These are phyloP conservation scores for Gossypium mustelinum DNA, from an alignment of 345 rosid species.

Conservation along the genomic window DNA sequence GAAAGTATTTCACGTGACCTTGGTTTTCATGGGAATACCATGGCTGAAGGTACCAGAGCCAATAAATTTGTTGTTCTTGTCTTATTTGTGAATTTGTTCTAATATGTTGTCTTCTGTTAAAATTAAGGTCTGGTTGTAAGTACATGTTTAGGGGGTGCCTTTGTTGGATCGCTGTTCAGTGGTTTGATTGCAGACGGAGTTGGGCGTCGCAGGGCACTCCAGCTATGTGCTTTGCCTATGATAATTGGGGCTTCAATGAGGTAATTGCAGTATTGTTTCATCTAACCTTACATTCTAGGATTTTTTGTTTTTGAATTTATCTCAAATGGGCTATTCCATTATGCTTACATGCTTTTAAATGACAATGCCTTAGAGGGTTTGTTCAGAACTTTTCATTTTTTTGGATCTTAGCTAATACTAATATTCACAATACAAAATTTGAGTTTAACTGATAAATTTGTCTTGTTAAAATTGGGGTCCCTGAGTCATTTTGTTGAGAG, in stretches of 20 bases:
- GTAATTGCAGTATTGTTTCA: background rate
- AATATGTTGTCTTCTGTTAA: background rate
- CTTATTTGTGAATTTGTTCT: background rate
- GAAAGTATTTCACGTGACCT: conserved; percentile 89
- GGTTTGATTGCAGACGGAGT: background rate
- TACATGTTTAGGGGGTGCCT: background rate
- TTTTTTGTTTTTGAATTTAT: background rate
- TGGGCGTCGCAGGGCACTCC: background rate
- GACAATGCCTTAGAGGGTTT: background rate
- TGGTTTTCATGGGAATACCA: conserved; percentile 72
- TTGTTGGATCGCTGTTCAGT: background rate
- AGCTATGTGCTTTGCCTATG: background rate
- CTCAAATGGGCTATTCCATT: background rate
- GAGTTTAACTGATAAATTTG: background rate
- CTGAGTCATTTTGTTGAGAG: background rate
- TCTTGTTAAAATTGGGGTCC: background rate
- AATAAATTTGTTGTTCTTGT: conserved; percentile 12
- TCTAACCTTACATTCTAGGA: background rate
- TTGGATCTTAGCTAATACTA: background rate
- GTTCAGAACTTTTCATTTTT: background rate
- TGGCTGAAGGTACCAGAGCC: conserved; percentile 70
- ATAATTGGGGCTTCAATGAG: background rate
- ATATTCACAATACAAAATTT: background rate
- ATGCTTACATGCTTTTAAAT: background rate
- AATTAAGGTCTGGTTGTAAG: background rate